Evolutionary conservation across 78 protist species (phyloP), one percentile per base, ranked within the genome.

Genomic region (Emiliania huxleyi): DNA sequence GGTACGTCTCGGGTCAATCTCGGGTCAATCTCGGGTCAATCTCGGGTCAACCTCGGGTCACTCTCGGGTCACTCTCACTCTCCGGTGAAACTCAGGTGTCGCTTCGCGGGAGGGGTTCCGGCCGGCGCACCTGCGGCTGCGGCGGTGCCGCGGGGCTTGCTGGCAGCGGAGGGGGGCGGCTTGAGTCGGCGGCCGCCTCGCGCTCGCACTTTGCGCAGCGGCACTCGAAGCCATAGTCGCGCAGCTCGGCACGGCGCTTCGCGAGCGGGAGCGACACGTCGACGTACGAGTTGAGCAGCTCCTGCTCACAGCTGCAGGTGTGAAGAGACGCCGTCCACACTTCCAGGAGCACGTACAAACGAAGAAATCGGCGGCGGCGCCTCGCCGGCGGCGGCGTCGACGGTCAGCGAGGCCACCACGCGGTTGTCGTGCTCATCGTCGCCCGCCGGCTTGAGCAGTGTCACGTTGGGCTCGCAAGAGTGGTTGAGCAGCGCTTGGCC

Each of bases 391-490:
- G 23, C 44, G 3, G 40, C 52, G 49, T 21, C 89, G 25, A 52
- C 56, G 35, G 38, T 0, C 19, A 44, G 35, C 40, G 43, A 11
- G 23, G 52, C 49, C 33, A 81, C 89, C 29, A 81, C 89, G 40
- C 89, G 89, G 44, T 56, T 35, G 55, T 81, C 89, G 56, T 1
- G 35, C 49, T 81, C 89, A 23, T 81, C 89, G 12, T 25, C 56
- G 22, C 56, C 85, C n/a, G 35, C 42, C n/a, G 15, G 29, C 55
- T 81, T 81, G 42, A 81, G 48, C 21, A 81, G 52, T 3, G 56
- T 29, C 26, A 81, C 89, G 55, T 81, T 81, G 33, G 89, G 89
- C 89, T 44, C 89, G 37, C 89, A 81, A 22, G 89, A 44, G 56
- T 81, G 89, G 89, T 81, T 81, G 0, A 81, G 89, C 21, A n/a